Percentiles rank a stretch among this genome's conserved stretches.
Evolutionary conservation across 192 early-diverging fungal genomes (phyloP).

Genomic region (Coemansia sp.): DNA sequence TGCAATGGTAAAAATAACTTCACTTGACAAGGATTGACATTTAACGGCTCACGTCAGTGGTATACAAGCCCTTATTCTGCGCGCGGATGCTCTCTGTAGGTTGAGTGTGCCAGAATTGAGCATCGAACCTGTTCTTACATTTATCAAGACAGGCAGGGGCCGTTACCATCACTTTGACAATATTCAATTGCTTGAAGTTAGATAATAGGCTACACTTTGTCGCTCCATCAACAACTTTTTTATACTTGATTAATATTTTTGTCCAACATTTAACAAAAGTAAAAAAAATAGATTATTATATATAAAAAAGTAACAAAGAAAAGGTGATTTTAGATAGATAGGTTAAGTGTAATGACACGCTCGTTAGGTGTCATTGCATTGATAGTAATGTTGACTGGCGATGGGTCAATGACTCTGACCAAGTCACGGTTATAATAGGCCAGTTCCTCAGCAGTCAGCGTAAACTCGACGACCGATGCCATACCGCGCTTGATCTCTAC

Average conservation of each 20-base stretch:
- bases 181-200: neutral
- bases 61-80: neutral
- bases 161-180: neutral
- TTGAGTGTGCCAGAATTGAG: neutral
- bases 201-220: too few relatives aligned
- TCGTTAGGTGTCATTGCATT: conserved; percentile 36
- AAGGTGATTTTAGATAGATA: neutral
- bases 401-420: conserved; percentile 26
- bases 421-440: conserved; percentile 33
- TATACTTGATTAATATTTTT: too few relatives aligned
- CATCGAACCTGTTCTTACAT: neutral
- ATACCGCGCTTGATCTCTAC: conserved; percentile 15
- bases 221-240: too few relatives aligned
- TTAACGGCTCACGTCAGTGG: neutral
- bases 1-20: neutral
- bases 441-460: conserved; percentile 39
- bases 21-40: neutral
- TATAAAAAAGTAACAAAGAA: neutral
- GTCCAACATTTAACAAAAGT: too few relatives aligned
- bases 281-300: neutral
- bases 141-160: neutral
- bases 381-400: conserved; percentile 37
- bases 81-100: neutral
- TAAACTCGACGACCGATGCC: conserved; percentile 22
- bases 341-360: conserved; percentile 19